Base-by-base conservation (phyloP, 2,329 filamentous ascomycete species). In the Botryosphaeria agaves region DNA sequence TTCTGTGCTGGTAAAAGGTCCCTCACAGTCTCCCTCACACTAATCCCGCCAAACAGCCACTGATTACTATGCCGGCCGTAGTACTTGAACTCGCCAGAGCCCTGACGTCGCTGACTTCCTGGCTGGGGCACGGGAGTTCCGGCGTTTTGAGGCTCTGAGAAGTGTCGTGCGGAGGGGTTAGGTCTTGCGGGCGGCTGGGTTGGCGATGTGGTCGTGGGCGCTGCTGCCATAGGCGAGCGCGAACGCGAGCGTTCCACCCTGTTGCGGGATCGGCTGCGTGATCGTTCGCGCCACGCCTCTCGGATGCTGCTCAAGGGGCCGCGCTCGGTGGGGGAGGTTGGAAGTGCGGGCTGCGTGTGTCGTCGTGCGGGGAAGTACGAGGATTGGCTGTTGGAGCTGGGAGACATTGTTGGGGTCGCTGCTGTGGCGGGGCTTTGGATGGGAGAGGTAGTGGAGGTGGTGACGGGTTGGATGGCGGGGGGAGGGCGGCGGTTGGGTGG, bases 41-140 rank as follows among this genome's bases (percentile, higher is more conserved):
- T 61, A 40, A 63, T 59, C 1, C 59, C 56, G 14, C 54, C 53
- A 34, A 65, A 65, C 4, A 66, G 47, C 62, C 62, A 66, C 32
- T 64, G 57, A 32, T 65, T 64, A 12, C 53, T 55, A 41, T 65
- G 61, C 6, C 61, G 54, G 9, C 61, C 61, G 32, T 49, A 60
- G 33, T 64, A 12, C 7, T 12, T n/a, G 11, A n/a, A 18, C 17
- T 12, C 16, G 15, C 17, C n/a, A 6, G 12, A 7, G 7, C 15
- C 6, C 5, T 17, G 17, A 11, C 28, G 9, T 14, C n/a, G 17
- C 16, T 5, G 16, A n/a, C 28, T 6, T 15, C 28, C 17, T 18
- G 16, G n/a, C 14, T 18, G 12, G 2, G 11, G 5, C 28, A 11
- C 14, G 11, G 2, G 25, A 14, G 3, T 14, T 9, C 8, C 25